Conservation (phyloP, 441 rosid genomes). For the Gossypium laxum region DNA sequence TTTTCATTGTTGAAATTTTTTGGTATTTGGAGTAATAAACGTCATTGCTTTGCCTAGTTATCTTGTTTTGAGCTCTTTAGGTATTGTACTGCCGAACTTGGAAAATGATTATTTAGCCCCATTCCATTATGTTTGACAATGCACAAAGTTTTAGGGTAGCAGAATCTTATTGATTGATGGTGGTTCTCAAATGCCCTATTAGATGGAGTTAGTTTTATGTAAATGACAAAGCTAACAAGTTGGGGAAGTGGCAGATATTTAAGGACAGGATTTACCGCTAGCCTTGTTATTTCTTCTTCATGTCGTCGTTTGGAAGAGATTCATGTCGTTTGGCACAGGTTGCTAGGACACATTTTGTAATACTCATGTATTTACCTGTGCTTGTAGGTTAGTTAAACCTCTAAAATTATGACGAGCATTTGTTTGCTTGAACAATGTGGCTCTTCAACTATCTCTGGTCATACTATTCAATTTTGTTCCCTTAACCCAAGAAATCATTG, state of each 20-base stretch:
- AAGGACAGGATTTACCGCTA: background rate
- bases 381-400: background rate
- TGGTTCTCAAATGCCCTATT: background rate
- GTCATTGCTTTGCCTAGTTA: background rate
- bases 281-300: background rate
- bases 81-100: background rate
- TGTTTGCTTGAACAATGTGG: conserved; percentile 4
- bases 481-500: background rate
- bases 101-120: background rate
- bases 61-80: background rate
- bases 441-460: background rate
- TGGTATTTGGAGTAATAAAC: background rate
- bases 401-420: background rate
- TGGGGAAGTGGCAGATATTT: background rate
- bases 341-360: background rate
- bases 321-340: background rate
- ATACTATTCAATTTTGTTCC: background rate
- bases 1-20: conserved; percentile 9
- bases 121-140: background rate
- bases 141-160: background rate
- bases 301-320: background rate
- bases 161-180: background rate
- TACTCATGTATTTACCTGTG: background rate
- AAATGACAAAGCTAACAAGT: background rate
- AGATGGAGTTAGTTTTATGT: background rate